Percentiles rank a stretch among this genome's conserved stretches.
Evolutionary conservation across 306 rosid genomes (phyloP).

Genomic region (Cicer bijugum): DNA sequence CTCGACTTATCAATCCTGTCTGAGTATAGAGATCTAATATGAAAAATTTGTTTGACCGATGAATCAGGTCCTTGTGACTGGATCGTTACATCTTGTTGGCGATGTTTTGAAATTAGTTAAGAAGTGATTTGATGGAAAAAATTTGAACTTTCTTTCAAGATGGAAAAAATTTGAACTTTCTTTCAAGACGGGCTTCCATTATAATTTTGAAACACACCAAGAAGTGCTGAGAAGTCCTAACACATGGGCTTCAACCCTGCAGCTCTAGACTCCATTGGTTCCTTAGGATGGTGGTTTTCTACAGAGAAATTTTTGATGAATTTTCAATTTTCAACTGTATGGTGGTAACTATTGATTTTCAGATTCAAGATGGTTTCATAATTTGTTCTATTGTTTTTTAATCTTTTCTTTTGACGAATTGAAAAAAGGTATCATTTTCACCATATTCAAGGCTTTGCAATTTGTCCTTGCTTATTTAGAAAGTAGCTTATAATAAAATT

Average conservation of each 20-base stretch:
- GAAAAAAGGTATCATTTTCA: background rate
- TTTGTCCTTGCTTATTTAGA: background rate
- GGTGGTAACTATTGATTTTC: background rate
- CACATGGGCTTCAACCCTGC: conserved; percentile 16
- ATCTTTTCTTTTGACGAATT: background rate
- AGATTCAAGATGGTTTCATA: background rate
- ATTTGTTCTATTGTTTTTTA: background rate
- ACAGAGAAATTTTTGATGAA: background rate
- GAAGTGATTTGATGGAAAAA: conserved; percentile 53
- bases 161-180: background rate
- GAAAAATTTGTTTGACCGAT: conserved; percentile 40
- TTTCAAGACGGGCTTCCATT: background rate
- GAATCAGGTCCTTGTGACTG: conserved; percentile 90
- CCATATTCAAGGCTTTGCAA: background rate
- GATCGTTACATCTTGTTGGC: conserved; percentile 95
- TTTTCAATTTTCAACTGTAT: background rate
- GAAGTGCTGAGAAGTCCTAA: conserved; percentile 24
- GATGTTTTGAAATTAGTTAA: conserved; percentile 80
- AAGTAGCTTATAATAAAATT: conserved; percentile 11
- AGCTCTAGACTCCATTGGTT: conserved; percentile 23
- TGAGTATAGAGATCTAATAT: background rate
- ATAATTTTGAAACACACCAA: conserved; percentile 6
- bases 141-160: background rate
- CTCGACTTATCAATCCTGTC: background rate
- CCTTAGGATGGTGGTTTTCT: conserved; percentile 35